A percentile compares a stretch with the other conserved stretches of the same genome.
These are phyloP conservation scores for Cymbopogon flexuosus DNA, from an alignment of 202 grass and related monocot genomes.

Conservation along the genomic window DNA sequence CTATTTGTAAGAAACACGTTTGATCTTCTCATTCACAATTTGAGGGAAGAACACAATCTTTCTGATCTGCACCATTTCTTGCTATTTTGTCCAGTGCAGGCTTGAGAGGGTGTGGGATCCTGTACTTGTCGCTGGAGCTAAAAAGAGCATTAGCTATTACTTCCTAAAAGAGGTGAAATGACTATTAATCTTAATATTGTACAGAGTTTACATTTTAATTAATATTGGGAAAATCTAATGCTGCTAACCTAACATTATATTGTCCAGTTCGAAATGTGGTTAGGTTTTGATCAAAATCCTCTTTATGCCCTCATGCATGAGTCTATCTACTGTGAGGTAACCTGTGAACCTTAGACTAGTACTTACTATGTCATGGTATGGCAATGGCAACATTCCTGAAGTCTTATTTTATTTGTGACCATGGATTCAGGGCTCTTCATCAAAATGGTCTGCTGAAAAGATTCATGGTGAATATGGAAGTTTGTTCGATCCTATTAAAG, in stretches of 20 bases:
- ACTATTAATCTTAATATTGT: neutral
- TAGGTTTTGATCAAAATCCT: slow-evolving; percentile 86
- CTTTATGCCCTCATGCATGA: slow-evolving; percentile 85
- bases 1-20: slow-evolving; percentile 54
- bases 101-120: slow-evolving; percentile 98
- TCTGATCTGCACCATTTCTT: slow-evolving; percentile 16
- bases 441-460: slow-evolving; percentile 85
- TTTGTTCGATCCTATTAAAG: slow-evolving; percentile 77
- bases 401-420: slow-evolving; percentile 16
- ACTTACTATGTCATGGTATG: neutral
- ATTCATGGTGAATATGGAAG: slow-evolving; percentile 47
- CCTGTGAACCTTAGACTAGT: neutral
- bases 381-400: neutral
- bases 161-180: slow-evolving; percentile 84
- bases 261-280: slow-evolving; percentile 76
- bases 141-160: slow-evolving; percentile 73
- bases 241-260: slow-evolving; percentile 26
- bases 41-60: neutral
- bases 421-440: slow-evolving; percentile 57
- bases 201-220: slow-evolving; percentile 19
- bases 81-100: slow-evolving; percentile 43
- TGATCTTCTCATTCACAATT: slow-evolving; percentile 16
- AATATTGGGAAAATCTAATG: neutral
- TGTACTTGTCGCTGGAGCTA: slow-evolving; percentile 64
- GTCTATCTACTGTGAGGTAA: slow-evolving; percentile 89